Percentiles rank a stretch among this genome's conserved stretches.
Conservation (phyloP, 2,329 filamentous ascomycete genomes). For the Dryadomyces sulphureus region DNA sequence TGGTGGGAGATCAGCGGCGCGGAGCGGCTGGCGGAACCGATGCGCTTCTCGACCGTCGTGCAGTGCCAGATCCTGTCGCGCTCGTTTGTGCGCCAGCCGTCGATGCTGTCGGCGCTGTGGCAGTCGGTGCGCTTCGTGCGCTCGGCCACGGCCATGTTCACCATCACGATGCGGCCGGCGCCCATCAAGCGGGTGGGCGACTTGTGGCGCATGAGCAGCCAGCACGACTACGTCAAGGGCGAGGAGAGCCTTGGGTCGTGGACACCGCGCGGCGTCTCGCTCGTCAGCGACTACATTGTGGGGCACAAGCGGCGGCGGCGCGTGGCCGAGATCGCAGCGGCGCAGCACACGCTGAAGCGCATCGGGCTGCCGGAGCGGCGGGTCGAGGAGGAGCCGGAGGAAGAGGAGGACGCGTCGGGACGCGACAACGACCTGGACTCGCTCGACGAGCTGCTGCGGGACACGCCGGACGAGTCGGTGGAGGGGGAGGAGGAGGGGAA, state of each 20-base stretch:
- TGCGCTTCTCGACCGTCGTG: constrained; percentile 71
- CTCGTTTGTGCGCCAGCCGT: constrained; percentile 71
- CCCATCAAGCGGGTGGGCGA: constrained; percentile 86
- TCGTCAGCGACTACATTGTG: constrained; percentile 76
- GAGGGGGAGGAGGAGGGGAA: neutral
- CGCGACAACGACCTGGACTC: constrained; percentile 26
- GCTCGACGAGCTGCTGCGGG: constrained; percentile 43
- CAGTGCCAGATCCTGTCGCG: constrained; percentile 73
- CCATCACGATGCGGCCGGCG: constrained; percentile 69
- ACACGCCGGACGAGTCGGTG: constrained; percentile 35
- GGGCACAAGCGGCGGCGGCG: constrained; percentile 60
- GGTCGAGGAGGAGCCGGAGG: constrained; percentile 15
- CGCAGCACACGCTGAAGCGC: constrained; percentile 49
- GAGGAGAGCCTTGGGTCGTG: constrained; percentile 77
- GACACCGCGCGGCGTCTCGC: constrained; percentile 76
- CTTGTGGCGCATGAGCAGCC: constrained; percentile 90
- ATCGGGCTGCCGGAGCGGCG: constrained; percentile 32
- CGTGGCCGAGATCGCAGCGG: constrained; percentile 65
- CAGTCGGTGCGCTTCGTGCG: constrained; percentile 74
- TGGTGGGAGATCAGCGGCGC: constrained; percentile 63
- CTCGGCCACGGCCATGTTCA: constrained; percentile 76
- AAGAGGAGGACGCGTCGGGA: neutral
- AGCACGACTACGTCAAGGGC: constrained; percentile 90
- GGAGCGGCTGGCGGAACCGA: constrained; percentile 69
- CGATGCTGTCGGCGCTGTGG: constrained; percentile 77